phyloP scores from a whole-genome alignment of 495 filamentous ascomycete species.

The Bryoglossum gracile region DNA sequence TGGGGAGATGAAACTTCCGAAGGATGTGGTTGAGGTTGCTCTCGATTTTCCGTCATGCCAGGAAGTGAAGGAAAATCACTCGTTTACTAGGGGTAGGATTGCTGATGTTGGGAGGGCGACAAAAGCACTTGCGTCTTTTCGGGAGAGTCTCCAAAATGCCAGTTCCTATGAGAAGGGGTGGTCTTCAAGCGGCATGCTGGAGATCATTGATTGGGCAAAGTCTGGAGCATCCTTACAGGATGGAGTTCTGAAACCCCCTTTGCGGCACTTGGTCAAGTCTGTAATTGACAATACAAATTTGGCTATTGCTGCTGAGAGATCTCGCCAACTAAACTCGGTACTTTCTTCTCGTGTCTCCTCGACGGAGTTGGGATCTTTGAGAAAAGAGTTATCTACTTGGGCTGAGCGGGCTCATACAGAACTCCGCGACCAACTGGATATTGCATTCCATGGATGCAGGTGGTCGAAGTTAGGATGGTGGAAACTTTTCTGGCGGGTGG shows the following conservation, averaged over 20 bases:
- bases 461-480: constrained; percentile 85
- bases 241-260: constrained; percentile 48
- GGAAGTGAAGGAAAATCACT: too few relatives aligned
- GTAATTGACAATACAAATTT: constrained; percentile 52
- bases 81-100: too few relatives aligned
- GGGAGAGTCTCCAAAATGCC: constrained; percentile 59
- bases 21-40: constrained; percentile 25
- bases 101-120: constrained; percentile 49
- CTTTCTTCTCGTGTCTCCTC: constrained; percentile 32
- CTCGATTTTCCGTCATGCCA: constrained; percentile 33
- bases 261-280: constrained; percentile 59
- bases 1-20: constrained; percentile 29
- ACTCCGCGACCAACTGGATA: constrained; percentile 66
- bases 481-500: constrained; percentile 90
- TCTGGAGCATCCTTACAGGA: constrained; percentile 36
- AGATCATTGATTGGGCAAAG: constrained; percentile 61
- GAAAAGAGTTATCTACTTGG: constrained; percentile 57
- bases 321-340: constrained; percentile 27
- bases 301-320: constrained; percentile 45
- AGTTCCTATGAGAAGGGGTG: constrained; percentile 64
- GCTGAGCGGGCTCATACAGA: constrained; percentile 75
- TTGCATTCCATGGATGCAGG: constrained; percentile 56
- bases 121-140: constrained; percentile 56
- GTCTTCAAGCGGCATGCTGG: constrained; percentile 61
- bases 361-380: constrained; percentile 41